Conservation (phyloP, 2,329 filamentous ascomycete species). For the Sporothrix globosa region DNA sequence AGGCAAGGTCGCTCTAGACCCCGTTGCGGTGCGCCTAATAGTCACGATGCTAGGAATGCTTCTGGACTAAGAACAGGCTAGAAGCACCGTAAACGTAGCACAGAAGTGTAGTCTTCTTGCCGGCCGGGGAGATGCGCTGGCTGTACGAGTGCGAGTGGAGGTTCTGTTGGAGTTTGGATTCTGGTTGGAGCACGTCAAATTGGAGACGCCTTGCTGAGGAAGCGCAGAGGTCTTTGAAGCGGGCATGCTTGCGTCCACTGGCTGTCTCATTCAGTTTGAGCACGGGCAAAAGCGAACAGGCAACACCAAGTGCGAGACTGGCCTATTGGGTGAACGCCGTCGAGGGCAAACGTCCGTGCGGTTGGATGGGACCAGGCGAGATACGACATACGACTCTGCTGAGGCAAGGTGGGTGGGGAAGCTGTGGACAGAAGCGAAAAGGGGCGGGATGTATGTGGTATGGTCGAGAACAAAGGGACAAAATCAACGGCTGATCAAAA, state of each 20-base stretch:
- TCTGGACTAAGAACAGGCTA: neutral
- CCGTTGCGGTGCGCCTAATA: constrained; percentile 5
- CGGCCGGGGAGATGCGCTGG: constrained; percentile 15
- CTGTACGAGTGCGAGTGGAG: neutral
- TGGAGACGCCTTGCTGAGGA: neutral
- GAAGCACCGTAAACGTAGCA: constrained; percentile 14
- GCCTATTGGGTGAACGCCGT: neutral
- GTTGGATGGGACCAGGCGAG: neutral
- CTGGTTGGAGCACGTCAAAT: constrained; percentile 5
- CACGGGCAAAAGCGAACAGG: neutral
- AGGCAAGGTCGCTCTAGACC: neutral
- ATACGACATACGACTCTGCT: neutral
- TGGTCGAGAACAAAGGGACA: neutral
- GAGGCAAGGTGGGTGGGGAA: constrained; percentile 14
- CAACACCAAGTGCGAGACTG: neutral
- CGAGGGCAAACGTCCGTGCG: neutral
- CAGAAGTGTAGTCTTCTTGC: constrained; percentile 11
- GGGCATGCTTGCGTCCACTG: neutral
- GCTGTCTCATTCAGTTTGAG: constrained; percentile 10
- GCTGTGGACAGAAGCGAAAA: neutral
- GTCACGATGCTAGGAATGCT: constrained; percentile 11
- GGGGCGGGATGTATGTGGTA: neutral
- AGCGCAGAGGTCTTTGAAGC: neutral
- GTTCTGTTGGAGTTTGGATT: neutral
- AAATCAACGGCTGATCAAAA: neutral